Percentiles rank a stretch among this genome's conserved stretches.
Conservation (phyloP, 495 filamentous ascomycete genomes). For the Trichoderma erinaceum region DNA sequence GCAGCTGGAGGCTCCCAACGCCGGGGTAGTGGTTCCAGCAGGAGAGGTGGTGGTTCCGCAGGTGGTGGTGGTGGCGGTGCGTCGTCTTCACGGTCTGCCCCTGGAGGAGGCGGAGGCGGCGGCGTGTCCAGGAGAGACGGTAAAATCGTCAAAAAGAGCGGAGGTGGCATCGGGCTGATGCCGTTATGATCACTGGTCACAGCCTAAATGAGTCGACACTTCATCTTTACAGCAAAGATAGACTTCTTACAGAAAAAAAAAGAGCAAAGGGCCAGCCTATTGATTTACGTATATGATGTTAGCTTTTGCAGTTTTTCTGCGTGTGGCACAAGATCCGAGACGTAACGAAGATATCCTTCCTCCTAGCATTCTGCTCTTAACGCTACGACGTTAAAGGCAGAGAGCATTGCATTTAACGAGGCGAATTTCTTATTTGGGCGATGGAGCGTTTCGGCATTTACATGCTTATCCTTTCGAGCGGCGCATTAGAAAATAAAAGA, state of each 20-base stretch:
- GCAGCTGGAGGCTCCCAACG: conserved; percentile 20
- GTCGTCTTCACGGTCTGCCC: conserved; percentile 17
- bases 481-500: neutral
- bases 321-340: neutral
- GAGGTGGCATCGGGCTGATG: conserved; percentile 35
- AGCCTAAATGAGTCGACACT: neutral
- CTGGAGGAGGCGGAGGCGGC: neutral
- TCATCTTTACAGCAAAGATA: neutral
- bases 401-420: neutral
- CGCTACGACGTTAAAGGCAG: neutral
- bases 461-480: neutral
- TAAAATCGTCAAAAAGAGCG: conserved; percentile 17
- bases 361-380: neutral
- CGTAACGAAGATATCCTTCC: neutral
- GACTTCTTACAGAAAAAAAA: neutral
- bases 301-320: neutral
- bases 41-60: conserved; percentile 19
- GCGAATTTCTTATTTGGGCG: neutral
- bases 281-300: neutral
- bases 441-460: conserved; percentile 5
- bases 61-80: neutral
- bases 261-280: too few species aligned
- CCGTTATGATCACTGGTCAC: conserved; percentile 25
- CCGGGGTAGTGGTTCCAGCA: conserved; percentile 15
- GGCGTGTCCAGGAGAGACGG: conserved; percentile 13